Conservation (phyloP, 139 green algal genomes). For the Tetraselmis striata region DNA sequence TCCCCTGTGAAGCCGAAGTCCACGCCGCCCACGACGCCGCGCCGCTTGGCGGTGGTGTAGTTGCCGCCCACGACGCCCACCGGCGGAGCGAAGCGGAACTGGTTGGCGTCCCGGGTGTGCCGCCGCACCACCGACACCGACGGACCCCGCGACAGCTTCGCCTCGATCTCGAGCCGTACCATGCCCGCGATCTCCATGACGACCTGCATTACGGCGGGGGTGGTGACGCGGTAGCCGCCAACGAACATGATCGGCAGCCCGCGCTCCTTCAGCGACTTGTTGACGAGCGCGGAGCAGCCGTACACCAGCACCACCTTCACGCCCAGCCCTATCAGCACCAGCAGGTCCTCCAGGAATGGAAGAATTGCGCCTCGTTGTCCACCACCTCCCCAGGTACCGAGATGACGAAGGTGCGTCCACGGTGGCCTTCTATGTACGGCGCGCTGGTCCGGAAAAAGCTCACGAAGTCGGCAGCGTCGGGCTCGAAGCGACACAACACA, state of each 20-base stretch:
- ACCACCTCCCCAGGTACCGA: slow-evolving; percentile 79
- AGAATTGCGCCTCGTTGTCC: not conserved
- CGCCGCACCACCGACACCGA: slow-evolving; percentile 78
- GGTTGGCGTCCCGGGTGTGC: slow-evolving; percentile 61
- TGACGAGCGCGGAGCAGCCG: slow-evolving; percentile 21
- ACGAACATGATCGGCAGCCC: slow-evolving; percentile 19
- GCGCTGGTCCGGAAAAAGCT: slow-evolving; percentile 70
- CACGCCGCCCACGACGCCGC: slow-evolving; percentile 82
- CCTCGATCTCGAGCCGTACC: slow-evolving; percentile 32
- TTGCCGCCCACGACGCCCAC: slow-evolving; percentile 82
- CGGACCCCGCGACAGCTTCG: slow-evolving; percentile 43
- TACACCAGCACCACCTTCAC: slow-evolving; percentile 38
- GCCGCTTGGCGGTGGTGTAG: slow-evolving; percentile 81
- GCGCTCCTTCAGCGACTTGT: slow-evolving; percentile 13
- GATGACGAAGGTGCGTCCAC: slow-evolving; percentile 80
- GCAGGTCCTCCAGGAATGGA: not conserved
- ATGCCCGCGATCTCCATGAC: slow-evolving; percentile 35
- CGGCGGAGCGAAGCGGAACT: slow-evolving; percentile 36
- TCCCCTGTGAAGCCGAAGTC: slow-evolving; percentile 84
- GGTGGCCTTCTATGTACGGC: slow-evolving; percentile 86
- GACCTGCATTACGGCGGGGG: slow-evolving; percentile 20
- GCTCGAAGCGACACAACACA: not conserved
- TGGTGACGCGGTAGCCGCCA: slow-evolving; percentile 32
- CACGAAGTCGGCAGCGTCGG: slow-evolving; percentile 24
- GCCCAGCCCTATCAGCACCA: slow-evolving; percentile 13